Evolutionary conservation across 2,329 filamentous ascomycete genomes (phyloP), one percentile per base, ranked within the genome.

Genomic region (Nemania sp.): DNA sequence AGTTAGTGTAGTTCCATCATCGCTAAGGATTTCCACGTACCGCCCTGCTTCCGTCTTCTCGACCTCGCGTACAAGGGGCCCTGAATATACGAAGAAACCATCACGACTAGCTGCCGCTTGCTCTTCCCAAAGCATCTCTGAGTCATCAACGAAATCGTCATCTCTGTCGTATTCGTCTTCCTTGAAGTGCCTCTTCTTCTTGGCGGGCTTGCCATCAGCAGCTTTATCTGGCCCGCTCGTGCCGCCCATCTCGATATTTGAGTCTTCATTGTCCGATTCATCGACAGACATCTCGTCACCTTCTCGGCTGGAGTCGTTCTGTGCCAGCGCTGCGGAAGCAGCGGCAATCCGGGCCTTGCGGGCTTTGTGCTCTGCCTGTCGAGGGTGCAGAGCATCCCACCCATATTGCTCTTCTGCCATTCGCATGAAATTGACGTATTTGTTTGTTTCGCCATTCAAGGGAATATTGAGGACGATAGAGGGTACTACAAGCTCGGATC

Each of bases 11-110:
- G 5, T 4, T n/a, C 28, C 23, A 34, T 15, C n/a, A 8, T 15
- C 23, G 7, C 47, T 19, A 19, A 30, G 30, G 15, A 55, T 28
- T 39, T 52, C 41, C 22, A 78, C 79, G 60, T 79, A 82, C 79
- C 75, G 66, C 66, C 66, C 77, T 52, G 72, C 70, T 61, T 77
- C 73, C 30, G 81, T 80, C 73, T 94, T 93, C 73, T 96, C 89
- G 19, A 87, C 89, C 72, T 96, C 91, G 5, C 89, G 89, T 19
- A 97, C 83, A 41, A 99, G 77, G 7, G 93, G 93, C 3, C 94
- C 94, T 56, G 90, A 95, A 73, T 97, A 99, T 1, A 99, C 94
- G 70, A 97, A 99, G 76, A 97, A 99, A 1, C 94, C 94, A 69
- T 97, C 94, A 64, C 93, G 90, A 62, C 90, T 93, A 41, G 94